Base-by-base conservation (phyloP, 108 stramenopile genomes). In the Skeletonema potamos region DNA sequence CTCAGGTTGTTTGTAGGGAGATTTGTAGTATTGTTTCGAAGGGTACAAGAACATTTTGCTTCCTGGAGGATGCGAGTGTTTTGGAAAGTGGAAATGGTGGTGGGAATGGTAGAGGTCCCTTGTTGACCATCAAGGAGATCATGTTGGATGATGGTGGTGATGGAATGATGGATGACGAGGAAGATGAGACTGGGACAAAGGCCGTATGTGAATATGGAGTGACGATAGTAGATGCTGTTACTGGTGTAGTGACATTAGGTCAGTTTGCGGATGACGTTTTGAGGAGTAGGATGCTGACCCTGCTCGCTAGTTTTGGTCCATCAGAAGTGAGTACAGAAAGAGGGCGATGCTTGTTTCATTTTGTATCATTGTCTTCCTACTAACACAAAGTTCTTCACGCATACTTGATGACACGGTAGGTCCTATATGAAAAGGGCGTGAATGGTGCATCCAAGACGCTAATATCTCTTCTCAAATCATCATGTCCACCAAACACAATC, bases 251-350 rank as follows among this genome's bases (percentile, higher is more conserved):
- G 18, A 93, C 93, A n/a, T 66, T 99, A 11, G 98, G 97, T 10
- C 96, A 98, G 71, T 99, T 99, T 84, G 96, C 92, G 1, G 99
- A 99, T 82, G 96, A 97, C 78, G 76, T 89, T 7, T 79, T 95
- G 57, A 87, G 97, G 56, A 87, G 90, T 33, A 79, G 97, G 9
- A 89, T 99, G 89, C 83, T 93, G 46, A 99, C 98, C 29, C 84
- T 99, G 30, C 74, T 99, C 32, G 80, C 96, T 17, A 73, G 86
- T 28, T 84, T 83, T 67, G 51, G 65, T 24, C 97, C 97, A 27
- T 92, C 93, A 8, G 99, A 99, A 80, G 84, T 97, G 51, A 72
- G 74, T 67, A 11, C 11, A 18, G 70, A 27, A 9, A 20, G 60
- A 8, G n/a, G n/a, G n/a, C n/a, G 2, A 58, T n/a, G 24, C 43